A percentile compares a stretch with the other conserved stretches of the same genome.
Evolutionary conservation across 176 grass and related monocot genomes (phyloP).

Genomic region (Ensete ventricosum): DNA sequence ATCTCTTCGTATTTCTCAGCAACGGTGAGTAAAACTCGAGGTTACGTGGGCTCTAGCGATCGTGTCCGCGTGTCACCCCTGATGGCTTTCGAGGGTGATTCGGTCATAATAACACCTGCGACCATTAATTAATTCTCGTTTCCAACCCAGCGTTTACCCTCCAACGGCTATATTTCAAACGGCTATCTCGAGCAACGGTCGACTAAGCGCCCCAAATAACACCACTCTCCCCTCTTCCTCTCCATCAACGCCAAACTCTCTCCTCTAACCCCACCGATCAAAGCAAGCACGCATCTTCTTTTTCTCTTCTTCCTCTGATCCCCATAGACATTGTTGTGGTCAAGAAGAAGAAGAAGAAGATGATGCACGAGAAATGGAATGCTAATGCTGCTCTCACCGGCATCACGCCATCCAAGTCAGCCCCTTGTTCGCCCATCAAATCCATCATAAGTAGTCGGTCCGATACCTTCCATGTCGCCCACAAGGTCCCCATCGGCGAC

Average conservation of each 20-base stretch:
- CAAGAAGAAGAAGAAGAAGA: neutral
- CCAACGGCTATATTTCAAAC: constrained; percentile 47
- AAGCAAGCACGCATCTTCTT: neutral
- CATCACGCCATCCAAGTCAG: constrained; percentile 49
- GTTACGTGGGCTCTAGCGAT: too few relatives aligned
- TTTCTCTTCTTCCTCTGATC: neutral
- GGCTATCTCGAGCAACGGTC: constrained; percentile 55
- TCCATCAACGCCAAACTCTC: neutral
- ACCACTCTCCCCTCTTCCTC: too few relatives aligned
- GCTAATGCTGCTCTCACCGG: constrained; percentile 6
- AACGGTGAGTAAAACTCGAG: too few relatives aligned
- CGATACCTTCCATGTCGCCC: constrained; percentile 70
- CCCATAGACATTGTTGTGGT: too few relatives aligned
- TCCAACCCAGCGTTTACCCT: neutral
- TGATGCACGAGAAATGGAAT: constrained; percentile 49
- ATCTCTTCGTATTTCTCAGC: too few relatives aligned
- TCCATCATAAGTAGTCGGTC: constrained; percentile 41
- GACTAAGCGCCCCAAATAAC: neutral
- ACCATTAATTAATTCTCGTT: too few relatives aligned
- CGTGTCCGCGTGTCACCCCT: too few relatives aligned
- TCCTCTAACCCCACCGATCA: neutral
- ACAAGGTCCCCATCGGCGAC: constrained; percentile 91
- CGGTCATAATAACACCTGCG: too few relatives aligned
- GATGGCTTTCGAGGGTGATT: too few relatives aligned
- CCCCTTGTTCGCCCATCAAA: constrained; percentile 69